Base-by-base conservation (phyloP, 2,329 filamentous ascomycete species). In the Claviceps spartinae region DNA sequence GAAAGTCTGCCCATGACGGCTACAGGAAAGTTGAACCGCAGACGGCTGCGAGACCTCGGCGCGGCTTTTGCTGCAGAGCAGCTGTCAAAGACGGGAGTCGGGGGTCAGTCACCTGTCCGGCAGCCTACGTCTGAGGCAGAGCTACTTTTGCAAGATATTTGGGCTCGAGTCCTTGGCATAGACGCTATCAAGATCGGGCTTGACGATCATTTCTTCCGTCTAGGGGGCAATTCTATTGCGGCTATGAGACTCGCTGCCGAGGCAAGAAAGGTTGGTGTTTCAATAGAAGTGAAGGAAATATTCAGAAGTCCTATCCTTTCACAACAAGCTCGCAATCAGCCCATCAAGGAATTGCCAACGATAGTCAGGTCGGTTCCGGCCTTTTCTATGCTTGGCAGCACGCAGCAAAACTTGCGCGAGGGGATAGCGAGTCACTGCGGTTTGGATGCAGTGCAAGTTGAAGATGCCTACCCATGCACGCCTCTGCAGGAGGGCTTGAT, bases 401-500 rank as follows among this genome's bases (percentile, higher is more conserved):
- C 4, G 37, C 7, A n/a, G 13, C 13, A 38, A 38, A 38, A 38
- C 37, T 30, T n/a, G 13, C 6, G 20, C 14, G 22, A 6, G 22
- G 14, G 7, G 4, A 5, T 43, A 13, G 20, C 9, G 18, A 24
- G 4, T 38, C 37, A 14, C 4, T 38, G 37, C 16, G 37, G 37
- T 1, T 38, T 38, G 37, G 14, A 38, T 6, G 14, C 37, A n/a
- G 37, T 24, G 20, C 9, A 11, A 18, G 41, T 34, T 24, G 16
- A 30, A 14, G 24, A 18, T 30, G 37, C 40, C 9, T 53, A 30
- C 44, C 69, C 68, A 1, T 69, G 66, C 57, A 65, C 66, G 5
- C 59, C 64, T 4, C 58, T 71, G 1, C 70, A 72, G 50, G 67
- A 68, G 54, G 68, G 65, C 2, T 61, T 72, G 2, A 61, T 72